Base-by-base conservation (phyloP, 2,329 filamentous ascomycete species). In the Tolypocladium sp. region DNA sequence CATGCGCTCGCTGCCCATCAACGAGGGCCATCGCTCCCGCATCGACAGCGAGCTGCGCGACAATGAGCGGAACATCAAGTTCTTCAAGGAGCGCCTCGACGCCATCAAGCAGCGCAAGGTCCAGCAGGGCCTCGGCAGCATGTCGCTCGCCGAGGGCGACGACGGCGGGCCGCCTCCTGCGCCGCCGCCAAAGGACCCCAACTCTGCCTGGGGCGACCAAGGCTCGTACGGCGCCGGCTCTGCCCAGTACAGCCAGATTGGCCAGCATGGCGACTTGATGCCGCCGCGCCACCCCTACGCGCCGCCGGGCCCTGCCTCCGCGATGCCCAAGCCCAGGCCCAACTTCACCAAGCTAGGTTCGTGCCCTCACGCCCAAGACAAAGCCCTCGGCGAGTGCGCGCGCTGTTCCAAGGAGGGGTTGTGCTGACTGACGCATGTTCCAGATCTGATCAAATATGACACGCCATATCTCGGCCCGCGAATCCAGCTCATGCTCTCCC, bases 381-480 rank as follows among this genome's bases (percentile, higher is more conserved):
- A 20, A 30, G 46, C 27, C 17, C 25, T 20, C 5, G 12, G 15
- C 22, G 44, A 22, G 9, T 2, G 41, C 8, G 17, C 5, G 27
- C 42, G 42, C 22, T 27, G 42, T 15, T 15, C 12, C 3, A 20
- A 20, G 3, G 6, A 49, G 46, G 46, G 46, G 25, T 13, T 49
- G 46, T 30, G 46, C 25, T 57, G 63, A 57, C 58, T 58, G 55
- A 57, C 52, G 30, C 57, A 55, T 55, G 27, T 51, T 22, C 2
- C 61, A 97, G 94, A 99, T 76, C 80, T 99, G 63, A 97, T 99
- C 78, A 97, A 97, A 85, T 96, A 95, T 76, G 94, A 99, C 72
- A 97, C 92, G 38, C 90, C 90, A 22, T 91, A 97, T 73, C 87
- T 99, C 63, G 94, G 94, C 40, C 93, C 94, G 61, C 92, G 95